phyloP scores from a whole-genome alignment of 106 monocot genomes.

The Triglochin maritima region DNA sequence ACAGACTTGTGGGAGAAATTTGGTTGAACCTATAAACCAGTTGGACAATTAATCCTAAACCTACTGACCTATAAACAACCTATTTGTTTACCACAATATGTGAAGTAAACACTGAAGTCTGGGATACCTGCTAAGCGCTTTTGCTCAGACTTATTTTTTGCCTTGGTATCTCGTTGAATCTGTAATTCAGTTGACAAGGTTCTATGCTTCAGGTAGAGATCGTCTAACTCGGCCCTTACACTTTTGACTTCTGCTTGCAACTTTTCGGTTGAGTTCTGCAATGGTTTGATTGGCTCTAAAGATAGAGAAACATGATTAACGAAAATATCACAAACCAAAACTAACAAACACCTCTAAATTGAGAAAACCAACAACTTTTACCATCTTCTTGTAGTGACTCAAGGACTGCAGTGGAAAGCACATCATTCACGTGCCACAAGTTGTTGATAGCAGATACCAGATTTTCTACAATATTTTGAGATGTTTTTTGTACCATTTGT shows the following conservation, averaged over 20 bases:
- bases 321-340: not conserved
- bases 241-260: slow-evolving; percentile 37
- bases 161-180: slow-evolving; percentile 35
- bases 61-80: not conserved
- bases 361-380: slow-evolving; percentile 10
- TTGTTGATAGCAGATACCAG: slow-evolving; percentile 29
- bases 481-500: slow-evolving; percentile 9
- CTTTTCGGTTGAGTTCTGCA: slow-evolving; percentile 5
- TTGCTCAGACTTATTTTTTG: slow-evolving; percentile 50
- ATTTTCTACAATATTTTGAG: slow-evolving; percentile 32
- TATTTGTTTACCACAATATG: not conserved
- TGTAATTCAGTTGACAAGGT: slow-evolving; percentile 38
- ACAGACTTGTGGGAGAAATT: too few relatives aligned
- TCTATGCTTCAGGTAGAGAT: slow-evolving; percentile 67
- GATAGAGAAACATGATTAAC: not conserved
- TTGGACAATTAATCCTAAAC: too few relatives aligned
- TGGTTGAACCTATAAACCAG: too few relatives aligned
- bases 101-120: not conserved
- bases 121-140: slow-evolving; percentile 56
- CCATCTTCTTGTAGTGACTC: slow-evolving; percentile 35
- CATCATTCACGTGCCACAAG: slow-evolving; percentile 41
- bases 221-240: slow-evolving; percentile 21
- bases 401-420: slow-evolving; percentile 21
- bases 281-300: slow-evolving; percentile 13
- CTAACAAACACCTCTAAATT: not conserved